Evolutionary conservation across 2,329 filamentous ascomycete genomes (phyloP).

Genomic region (Thyridium curvatum): DNA sequence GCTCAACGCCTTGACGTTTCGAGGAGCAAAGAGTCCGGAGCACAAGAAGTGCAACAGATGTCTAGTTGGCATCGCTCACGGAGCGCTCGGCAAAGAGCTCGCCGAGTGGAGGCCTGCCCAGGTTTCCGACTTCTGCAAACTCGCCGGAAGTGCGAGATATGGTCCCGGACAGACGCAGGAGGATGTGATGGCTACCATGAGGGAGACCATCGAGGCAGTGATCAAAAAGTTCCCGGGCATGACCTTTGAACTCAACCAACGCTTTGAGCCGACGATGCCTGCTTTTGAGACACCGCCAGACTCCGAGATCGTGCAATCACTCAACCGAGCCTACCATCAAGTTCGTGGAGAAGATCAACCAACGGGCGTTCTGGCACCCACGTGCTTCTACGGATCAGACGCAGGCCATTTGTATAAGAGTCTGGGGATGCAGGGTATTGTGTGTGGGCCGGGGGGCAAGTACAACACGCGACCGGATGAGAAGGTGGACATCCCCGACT

Average conservation of each 20-base stretch:
- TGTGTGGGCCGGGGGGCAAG: slow-evolving; percentile 17
- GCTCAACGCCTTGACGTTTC: slow-evolving; percentile 13
- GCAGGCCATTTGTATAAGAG: slow-evolving; percentile 16
- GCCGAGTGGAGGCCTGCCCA: slow-evolving; percentile 17
- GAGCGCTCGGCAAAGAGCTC: slow-evolving; percentile 15
- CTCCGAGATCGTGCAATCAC: slow-evolving; percentile 10
- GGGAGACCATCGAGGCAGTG: slow-evolving; percentile 8
- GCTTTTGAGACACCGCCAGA: slow-evolving; percentile 14
- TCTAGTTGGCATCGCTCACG: slow-evolving; percentile 17
- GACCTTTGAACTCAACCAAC: slow-evolving; percentile 14
- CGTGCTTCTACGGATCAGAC: slow-evolving; percentile 18
- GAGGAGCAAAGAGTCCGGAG: slow-evolving; percentile 12
- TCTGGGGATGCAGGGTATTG: slow-evolving; percentile 17
- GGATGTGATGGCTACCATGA: slow-evolving; percentile 14
- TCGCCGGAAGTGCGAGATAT: slow-evolving; percentile 16
- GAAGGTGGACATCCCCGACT: slow-evolving; percentile 18
- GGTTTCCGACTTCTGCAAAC: slow-evolving; percentile 15
- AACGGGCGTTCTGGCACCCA: slow-evolving; percentile 15
- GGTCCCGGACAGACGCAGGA: slow-evolving; percentile 17
- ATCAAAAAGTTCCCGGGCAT: slow-evolving; percentile 12
- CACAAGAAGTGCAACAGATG: slow-evolving; percentile 17
- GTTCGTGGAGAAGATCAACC: slow-evolving; percentile 12
- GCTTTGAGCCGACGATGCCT: slow-evolving; percentile 16
- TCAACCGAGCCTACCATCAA: slow-evolving; percentile 13
- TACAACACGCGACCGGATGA: slow-evolving; percentile 19